Evolutionary conservation across 2,329 filamentous ascomycete genomes (phyloP).

Genomic region (Xylaria sp.): DNA sequence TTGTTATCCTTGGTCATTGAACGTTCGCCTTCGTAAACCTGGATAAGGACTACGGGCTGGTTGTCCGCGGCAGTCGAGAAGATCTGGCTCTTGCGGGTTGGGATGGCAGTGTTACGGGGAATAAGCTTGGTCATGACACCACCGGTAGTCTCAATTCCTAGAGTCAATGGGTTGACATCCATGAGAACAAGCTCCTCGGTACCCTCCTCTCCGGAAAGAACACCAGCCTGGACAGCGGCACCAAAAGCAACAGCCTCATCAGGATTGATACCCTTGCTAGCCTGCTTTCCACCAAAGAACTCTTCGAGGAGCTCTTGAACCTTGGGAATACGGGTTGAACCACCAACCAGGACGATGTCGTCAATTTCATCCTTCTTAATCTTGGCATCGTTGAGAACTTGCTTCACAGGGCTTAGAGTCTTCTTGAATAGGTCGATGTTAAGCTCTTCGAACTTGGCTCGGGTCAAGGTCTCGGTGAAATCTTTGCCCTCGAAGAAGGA

Average conservation of each 20-base stretch:
- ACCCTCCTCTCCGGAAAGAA: constrained; percentile 87
- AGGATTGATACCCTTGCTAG: constrained; percentile 99
- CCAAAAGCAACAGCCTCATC: constrained; percentile 99
- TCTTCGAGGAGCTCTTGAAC: constrained; percentile 94
- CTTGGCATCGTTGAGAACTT: constrained; percentile 98
- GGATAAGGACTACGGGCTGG: constrained; percentile 94
- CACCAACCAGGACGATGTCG: constrained; percentile 97
- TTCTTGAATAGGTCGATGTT: constrained; percentile 99
- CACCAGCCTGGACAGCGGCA: constrained; percentile 96
- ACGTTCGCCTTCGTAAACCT: constrained; percentile 94
- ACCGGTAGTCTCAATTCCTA: constrained; percentile 97
- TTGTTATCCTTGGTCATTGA: constrained; percentile 98
- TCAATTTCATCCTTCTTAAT: constrained; percentile 94
- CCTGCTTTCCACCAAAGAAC: constrained; percentile 95
- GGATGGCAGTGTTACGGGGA: constrained; percentile 92
- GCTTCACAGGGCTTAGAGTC: constrained; percentile 97
- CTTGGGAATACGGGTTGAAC: constrained; percentile 99
- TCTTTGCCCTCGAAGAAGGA: constrained; percentile 96
- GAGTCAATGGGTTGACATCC: constrained; percentile 96
- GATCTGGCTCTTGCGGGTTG: constrained; percentile 96
- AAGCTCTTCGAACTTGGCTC: constrained; percentile 99
- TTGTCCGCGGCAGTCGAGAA: constrained; percentile 98
- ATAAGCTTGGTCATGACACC: constrained; percentile 99
- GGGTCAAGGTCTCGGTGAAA: constrained; percentile 97
- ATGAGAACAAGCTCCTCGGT: constrained; percentile 87